Percentiles rank a stretch among this genome's conserved stretches.
Evolutionary conservation across 73 alveolate species (phyloP).

Genomic region (Paramecium biaurelia): DNA sequence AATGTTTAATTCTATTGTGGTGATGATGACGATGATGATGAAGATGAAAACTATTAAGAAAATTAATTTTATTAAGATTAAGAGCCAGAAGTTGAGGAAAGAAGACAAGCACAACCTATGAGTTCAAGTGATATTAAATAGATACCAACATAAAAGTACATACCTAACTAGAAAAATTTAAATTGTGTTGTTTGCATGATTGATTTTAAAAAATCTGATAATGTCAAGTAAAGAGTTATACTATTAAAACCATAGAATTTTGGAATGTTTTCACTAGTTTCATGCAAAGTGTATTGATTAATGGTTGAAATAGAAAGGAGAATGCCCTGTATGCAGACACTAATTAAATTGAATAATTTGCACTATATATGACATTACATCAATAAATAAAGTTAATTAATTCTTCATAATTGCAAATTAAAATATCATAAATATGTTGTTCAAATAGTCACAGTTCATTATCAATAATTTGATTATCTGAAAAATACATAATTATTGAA

Average conservation of each 20-base stretch:
- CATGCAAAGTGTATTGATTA: conserved; percentile 8
- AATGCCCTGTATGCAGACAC: conserved; percentile 22
- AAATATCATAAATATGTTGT: not conserved
- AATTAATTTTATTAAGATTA: not conserved
- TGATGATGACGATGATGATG: not conserved
- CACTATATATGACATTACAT: not conserved
- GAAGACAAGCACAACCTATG: not conserved
- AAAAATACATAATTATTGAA: too few relatives aligned
- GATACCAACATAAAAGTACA: not conserved
- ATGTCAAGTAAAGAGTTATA: not conserved
- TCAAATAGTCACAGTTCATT: too few relatives aligned
- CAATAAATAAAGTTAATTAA: not conserved
- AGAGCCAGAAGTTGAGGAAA: not conserved
- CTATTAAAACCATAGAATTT: not conserved
- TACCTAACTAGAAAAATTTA: not conserved
- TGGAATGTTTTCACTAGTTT: not conserved
- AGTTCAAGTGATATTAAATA: not conserved
- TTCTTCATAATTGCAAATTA: not conserved
- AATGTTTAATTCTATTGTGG: not conserved
- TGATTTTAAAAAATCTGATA: conserved; percentile 21
- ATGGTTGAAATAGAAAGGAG: conserved; percentile 20
- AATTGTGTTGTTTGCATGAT: conserved; percentile 4
- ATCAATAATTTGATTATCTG: too few relatives aligned
- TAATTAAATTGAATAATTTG: not conserved
- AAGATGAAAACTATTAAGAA: not conserved